phyloP scores from a whole-genome alignment of 75 land plant species.

The Adiantum capillusveneris region DNA sequence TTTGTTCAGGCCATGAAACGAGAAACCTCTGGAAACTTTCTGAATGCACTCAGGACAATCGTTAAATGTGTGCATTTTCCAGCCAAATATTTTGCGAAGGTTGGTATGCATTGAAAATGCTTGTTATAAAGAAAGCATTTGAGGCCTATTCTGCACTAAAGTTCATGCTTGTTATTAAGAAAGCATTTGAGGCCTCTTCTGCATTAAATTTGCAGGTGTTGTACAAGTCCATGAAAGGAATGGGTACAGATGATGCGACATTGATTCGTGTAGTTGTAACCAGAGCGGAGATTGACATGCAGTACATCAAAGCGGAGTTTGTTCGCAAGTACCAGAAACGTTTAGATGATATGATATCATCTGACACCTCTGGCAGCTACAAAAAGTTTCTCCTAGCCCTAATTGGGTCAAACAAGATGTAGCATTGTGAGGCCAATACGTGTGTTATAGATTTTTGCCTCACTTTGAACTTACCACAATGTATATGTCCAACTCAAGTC shows the following conservation, averaged over 20 bases:
- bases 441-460: no score
- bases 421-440: no score
- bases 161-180: no score
- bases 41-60: slow-evolving; percentile 31
- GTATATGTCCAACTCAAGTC: no score
- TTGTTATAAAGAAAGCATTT: no score
- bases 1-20: slow-evolving; percentile 41
- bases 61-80: slow-evolving; percentile 45
- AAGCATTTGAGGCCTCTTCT: no score
- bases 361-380: slow-evolving; percentile 44
- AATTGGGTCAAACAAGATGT: no score
- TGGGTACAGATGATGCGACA: slow-evolving; percentile 58
- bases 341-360: slow-evolving; percentile 44
- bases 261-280: slow-evolving; percentile 56
- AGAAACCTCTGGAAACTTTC: slow-evolving; percentile 30
- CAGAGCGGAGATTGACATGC: slow-evolving; percentile 70
- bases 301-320: slow-evolving; percentile 67
- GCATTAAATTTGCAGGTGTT: no score
- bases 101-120: no score
- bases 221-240: slow-evolving; percentile 50
- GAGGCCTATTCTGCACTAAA: no score
- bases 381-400: no score
- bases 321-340: slow-evolving; percentile 36
- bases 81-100: slow-evolving; percentile 66
- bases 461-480: no score